These are phyloP conservation scores for Calonectria montana DNA, from an alignment of 2,329 filamentous ascomycete genomes.

Conservation along the genomic window DNA sequence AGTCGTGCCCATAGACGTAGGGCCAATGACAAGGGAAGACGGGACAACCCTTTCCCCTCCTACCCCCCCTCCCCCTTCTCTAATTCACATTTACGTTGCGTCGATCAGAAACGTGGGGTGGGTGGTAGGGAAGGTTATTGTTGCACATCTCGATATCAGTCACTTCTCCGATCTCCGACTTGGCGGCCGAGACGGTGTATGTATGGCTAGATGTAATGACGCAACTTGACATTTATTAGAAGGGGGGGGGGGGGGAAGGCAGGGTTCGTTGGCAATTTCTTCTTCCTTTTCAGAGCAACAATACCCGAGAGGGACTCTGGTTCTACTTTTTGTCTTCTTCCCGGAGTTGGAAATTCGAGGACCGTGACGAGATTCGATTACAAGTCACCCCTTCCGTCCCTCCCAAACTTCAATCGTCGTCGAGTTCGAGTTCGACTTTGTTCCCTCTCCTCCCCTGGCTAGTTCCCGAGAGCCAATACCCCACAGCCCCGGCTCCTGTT, in stretches of 20 bases:
- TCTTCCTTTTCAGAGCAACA: not conserved
- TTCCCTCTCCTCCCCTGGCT: not conserved
- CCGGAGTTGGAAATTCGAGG: not conserved
- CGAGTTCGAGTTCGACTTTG: not conserved
- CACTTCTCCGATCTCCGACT: not conserved
- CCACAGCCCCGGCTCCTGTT: constrained; percentile 2
- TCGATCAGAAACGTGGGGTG: not conserved
- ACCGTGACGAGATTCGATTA: not conserved
- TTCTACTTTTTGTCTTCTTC: not conserved
- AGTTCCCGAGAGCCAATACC: not conserved
- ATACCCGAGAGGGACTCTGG: not conserved
- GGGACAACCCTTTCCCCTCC: not conserved
- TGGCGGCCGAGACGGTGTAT: not conserved
- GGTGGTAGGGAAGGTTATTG: not conserved
- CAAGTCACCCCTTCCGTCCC: not conserved
- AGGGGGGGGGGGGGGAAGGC: too few relatives aligned
- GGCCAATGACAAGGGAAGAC: not conserved
- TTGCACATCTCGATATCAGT: not conserved
- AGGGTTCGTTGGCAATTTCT: not conserved
- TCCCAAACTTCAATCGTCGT: not conserved
- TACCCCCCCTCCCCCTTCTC: too few relatives aligned
- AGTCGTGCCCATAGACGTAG: not conserved
- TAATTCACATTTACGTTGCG: not conserved
- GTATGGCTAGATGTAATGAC: not conserved
- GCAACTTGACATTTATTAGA: not conserved